A percentile compares a stretch with the other conserved stretches of the same genome.
phyloP scores from a whole-genome alignment of 164 flowering plant species.

The Nymphaea thermarum region DNA sequence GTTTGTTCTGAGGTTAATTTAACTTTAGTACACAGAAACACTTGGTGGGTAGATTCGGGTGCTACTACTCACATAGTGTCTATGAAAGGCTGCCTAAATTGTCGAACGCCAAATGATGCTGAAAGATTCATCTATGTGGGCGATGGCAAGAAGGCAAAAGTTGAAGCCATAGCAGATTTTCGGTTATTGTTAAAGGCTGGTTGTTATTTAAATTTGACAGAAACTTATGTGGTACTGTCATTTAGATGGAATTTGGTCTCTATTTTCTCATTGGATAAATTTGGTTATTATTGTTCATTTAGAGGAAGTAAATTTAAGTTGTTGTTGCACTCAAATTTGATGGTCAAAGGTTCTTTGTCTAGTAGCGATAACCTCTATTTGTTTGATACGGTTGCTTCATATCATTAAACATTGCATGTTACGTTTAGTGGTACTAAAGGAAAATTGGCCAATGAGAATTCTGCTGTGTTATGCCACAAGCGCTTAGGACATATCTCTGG shows the following conservation, averaged over 20 bases:
- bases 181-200: conserved; percentile 3
- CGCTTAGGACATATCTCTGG: conserved; percentile 5
- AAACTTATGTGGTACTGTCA: neutral
- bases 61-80: neutral
- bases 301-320: too few species aligned
- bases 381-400: conserved; percentile 2
- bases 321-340: too few species aligned
- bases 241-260: neutral
- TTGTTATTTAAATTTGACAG: conserved; percentile 14
- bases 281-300: neutral
- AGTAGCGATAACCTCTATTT: conserved; percentile 4
- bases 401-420: neutral
- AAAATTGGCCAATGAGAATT: conserved; percentile 6
- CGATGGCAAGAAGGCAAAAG: conserved; percentile 12
- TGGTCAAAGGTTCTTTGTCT: too few species aligned
- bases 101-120: too few species aligned
- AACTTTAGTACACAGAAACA: neutral
- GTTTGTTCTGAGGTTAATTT: too few species aligned
- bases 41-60: conserved; percentile 5
- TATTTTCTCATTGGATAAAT: neutral
- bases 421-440: neutral
- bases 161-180: conserved; percentile 14
- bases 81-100: neutral
- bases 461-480: neutral
- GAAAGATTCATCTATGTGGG: conserved; percentile 3